Base-by-base conservation (phyloP, 306 rosid species). In the Sphenostylis stenocarpa region DNA sequence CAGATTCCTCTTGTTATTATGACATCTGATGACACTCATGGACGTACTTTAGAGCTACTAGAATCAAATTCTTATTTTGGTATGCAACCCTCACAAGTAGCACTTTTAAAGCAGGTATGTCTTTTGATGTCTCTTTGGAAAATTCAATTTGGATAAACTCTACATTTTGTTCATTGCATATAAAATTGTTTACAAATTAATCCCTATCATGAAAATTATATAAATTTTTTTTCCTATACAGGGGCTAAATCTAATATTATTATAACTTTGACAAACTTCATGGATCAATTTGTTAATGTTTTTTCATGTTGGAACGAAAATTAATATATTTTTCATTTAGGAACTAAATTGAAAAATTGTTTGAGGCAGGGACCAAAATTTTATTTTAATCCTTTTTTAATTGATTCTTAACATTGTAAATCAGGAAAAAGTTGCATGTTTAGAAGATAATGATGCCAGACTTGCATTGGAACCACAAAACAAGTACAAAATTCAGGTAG, bases 381-480 rank as follows among this genome's bases (percentile, higher is more conserved):
- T 34, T 33, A 62, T 16, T 62, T 63, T 63, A 36, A 34, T 3
- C 15, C 0, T 1, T 78, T 12, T 53, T 51, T 31, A 5, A 16
- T 23, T 67, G 19, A 63, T 72, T 76, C 19, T 43, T 44, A 24
- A 58, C 21, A 41, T 83, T 21, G n/a, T 34, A 56, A 85, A 80
- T 63, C 87, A 95, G 99, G 99, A 95, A 92, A 95, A 95, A 86
- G 97, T 95, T 80, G 98, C 99, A 29, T 96, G 98, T 83, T 86
- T 96, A 81, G 94, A 87, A 70, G 91, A 92, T 82, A 92, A 96
- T 88, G 96, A 96, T 82, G 99, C 96, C 79, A 89, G 93, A 84
- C 94, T 96, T 88, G 98, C 98, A 53, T 70, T 96, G 78, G 97
- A 91, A 47, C 89, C 90, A 12, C 81, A 76, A 45, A 91, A 86